phyloP scores from a whole-genome alignment of 202 grass and related monocot genomes.

The Elaeis oleifera region DNA sequence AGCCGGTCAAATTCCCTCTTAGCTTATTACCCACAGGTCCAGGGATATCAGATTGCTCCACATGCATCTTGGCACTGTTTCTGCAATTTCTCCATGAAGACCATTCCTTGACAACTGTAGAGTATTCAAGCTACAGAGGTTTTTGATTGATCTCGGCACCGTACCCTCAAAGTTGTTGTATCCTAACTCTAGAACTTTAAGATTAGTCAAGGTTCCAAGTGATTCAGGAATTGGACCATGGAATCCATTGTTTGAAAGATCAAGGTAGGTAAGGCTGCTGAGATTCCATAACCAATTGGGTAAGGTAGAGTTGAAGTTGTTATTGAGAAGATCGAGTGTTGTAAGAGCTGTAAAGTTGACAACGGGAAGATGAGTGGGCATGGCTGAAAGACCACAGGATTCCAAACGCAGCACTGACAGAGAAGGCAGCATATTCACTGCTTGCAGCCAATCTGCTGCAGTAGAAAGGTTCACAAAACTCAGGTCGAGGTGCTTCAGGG shows the following conservation, averaged over 20 bases:
- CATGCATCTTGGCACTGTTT: constrained; percentile 4
- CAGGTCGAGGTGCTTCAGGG: constrained; percentile 23
- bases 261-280: not conserved
- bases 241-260: not conserved
- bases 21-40: constrained; percentile 1
- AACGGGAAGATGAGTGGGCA: not conserved
- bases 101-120: not conserved
- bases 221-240: not conserved
- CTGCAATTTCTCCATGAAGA: constrained; percentile 5
- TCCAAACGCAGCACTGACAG: constrained; percentile 2
- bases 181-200: not conserved
- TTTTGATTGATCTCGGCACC: not conserved
- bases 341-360: constrained; percentile 33
- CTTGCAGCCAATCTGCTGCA: constrained; percentile 16
- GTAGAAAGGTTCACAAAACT: not conserved
- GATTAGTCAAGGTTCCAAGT: not conserved
- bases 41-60: not conserved
- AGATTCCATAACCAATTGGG: constrained; percentile 20
- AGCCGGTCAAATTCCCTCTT: constrained; percentile 9
- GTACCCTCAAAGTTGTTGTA: not conserved
- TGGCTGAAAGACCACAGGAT: not conserved
- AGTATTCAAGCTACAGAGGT: not conserved
- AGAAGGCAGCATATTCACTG: constrained; percentile 24
- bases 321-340: not conserved
- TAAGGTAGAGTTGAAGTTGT: not conserved